A percentile compares a stretch with the other conserved stretches of the same genome.
Conservation (phyloP, 2,329 filamentous ascomycete genomes). For the Apiospora pterosperma region DNA sequence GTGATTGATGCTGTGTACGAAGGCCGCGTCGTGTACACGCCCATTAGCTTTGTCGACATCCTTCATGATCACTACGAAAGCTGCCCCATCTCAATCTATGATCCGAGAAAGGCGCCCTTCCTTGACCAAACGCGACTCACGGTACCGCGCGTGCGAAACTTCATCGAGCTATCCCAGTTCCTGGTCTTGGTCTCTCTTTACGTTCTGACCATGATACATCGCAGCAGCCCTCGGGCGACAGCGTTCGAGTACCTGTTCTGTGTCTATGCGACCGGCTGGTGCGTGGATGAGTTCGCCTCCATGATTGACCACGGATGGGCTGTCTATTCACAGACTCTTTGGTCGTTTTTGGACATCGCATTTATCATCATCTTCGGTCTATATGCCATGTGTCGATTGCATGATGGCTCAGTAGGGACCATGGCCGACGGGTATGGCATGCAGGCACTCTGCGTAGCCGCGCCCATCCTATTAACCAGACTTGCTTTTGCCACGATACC, state of each 20-base stretch:
- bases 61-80: conserved; percentile 72
- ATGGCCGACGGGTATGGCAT: conserved; percentile 53
- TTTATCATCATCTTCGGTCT: conserved; percentile 60
- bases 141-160: conserved; percentile 63
- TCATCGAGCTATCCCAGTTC: conserved; percentile 65
- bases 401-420: conserved; percentile 46
- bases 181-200: conserved; percentile 61
- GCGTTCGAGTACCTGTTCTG: conserved; percentile 57
- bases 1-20: conserved; percentile 69
- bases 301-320: conserved; percentile 64
- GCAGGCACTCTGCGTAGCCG: conserved; percentile 63
- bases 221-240: conserved; percentile 45
- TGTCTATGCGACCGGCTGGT: conserved; percentile 65
- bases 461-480: conserved; percentile 66
- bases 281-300: conserved; percentile 61
- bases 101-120: conserved; percentile 61
- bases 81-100: conserved; percentile 66
- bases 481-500: conserved; percentile 71
- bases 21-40: conserved; percentile 67
- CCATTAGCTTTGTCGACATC: conserved; percentile 67
- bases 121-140: conserved; percentile 71
- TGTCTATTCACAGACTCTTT: conserved; percentile 71
- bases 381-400: conserved; percentile 59
- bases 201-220: conserved; percentile 59
- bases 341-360: conserved; percentile 71